These are phyloP conservation scores for Ehretia macrophylla DNA, from an alignment of 257 asterid genomes.

Conservation along the genomic window DNA sequence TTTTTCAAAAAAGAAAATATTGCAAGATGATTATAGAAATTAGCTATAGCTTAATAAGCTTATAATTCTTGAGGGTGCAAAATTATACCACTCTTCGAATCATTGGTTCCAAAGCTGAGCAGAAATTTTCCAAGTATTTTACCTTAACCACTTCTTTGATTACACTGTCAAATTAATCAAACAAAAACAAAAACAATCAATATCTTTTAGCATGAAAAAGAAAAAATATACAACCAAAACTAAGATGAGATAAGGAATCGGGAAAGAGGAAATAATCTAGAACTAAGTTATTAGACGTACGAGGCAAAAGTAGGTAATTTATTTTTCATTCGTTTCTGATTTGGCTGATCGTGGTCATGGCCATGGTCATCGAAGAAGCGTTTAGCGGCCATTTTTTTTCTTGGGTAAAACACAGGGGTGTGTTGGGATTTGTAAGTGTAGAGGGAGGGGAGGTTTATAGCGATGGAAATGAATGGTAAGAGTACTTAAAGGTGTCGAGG, in stretches of 20 bases:
- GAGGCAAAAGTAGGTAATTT: slow-evolving; percentile 55
- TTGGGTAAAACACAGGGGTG: not conserved
- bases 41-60: too few species aligned
- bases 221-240: not conserved
- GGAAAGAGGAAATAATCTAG: too few species aligned
- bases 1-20: not conserved
- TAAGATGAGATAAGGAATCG: too few species aligned
- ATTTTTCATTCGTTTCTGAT: slow-evolving; percentile 41
- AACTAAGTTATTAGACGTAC: slow-evolving; percentile 24
- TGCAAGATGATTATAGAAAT: too few species aligned
- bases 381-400: slow-evolving; percentile 51
- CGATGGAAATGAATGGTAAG: too few species aligned
- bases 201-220: not conserved
- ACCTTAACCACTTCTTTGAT: slow-evolving; percentile 48
- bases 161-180: slow-evolving; percentile 38
- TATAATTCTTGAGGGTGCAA: not conserved
- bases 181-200: not conserved
- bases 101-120: slow-evolving; percentile 65
- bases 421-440: not conserved
- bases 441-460: not conserved
- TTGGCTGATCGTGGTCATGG: slow-evolving; percentile 33
- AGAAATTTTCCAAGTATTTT: slow-evolving; percentile 53
- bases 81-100: slow-evolving; percentile 60
- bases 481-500: slow-evolving; percentile 6
- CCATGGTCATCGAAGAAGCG: slow-evolving; percentile 28